phyloP scores from a whole-genome alignment of 345 rosid species.

The Euclidium syriacum region DNA sequence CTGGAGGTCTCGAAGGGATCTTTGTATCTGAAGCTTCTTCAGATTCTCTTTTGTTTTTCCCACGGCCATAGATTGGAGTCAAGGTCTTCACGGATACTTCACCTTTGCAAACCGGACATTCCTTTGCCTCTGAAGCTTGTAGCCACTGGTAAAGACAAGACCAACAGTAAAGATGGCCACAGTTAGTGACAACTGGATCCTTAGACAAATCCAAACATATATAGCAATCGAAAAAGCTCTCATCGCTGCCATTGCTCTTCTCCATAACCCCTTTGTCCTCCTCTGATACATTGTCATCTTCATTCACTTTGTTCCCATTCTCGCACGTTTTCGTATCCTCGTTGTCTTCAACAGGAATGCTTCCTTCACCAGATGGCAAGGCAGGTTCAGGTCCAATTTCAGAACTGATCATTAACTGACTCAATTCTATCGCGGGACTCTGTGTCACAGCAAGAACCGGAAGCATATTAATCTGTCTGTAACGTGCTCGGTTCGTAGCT shows the following conservation, averaged over 20 bases:
- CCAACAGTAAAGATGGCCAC: slow-evolving; percentile 97
- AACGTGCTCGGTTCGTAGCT: slow-evolving; percentile 33
- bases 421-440: slow-evolving; percentile 36
- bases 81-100: slow-evolving; percentile 63
- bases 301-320: slow-evolving; percentile 49
- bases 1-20: slow-evolving; percentile 71
- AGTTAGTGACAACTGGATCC: slow-evolving; percentile 84
- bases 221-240: slow-evolving; percentile 72
- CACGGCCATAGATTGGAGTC: slow-evolving; percentile 87
- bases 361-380: slow-evolving; percentile 74
- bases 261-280: slow-evolving; percentile 47
- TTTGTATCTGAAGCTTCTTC: slow-evolving; percentile 47
- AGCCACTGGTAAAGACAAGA: slow-evolving; percentile 79
- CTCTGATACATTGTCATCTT: slow-evolving; percentile 39
- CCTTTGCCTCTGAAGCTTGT: slow-evolving; percentile 69
- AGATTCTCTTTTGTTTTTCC: slow-evolving; percentile 35
- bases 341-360: slow-evolving; percentile 69
- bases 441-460: slow-evolving; percentile 33
- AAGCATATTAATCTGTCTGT: slow-evolving; percentile 35
- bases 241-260: slow-evolving; percentile 49
- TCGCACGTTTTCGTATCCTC: slow-evolving; percentile 62
- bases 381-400: slow-evolving; percentile 33
- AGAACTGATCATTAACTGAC: slow-evolving; percentile 33
- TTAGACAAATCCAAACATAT: slow-evolving; percentile 71
- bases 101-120: slow-evolving; percentile 93